These are phyloP conservation scores for Vanrija humicola DNA, from an alignment of 1,284 basidiomycete species.

Conservation along the genomic window DNA sequence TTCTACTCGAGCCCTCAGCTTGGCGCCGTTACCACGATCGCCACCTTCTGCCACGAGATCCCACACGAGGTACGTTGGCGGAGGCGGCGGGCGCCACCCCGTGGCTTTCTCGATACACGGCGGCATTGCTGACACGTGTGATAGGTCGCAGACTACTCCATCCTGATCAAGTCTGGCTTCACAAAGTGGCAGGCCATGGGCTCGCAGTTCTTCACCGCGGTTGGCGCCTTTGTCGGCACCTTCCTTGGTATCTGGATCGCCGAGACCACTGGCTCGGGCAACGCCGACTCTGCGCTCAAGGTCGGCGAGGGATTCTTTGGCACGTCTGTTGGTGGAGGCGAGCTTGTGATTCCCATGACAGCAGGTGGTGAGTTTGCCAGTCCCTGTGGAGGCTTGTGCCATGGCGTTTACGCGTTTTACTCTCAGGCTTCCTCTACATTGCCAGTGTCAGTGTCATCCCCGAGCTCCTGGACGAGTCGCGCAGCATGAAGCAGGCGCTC, in stretches of 20 bases:
- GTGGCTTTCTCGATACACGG: too few relatives aligned
- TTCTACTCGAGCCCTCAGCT: slow-evolving; percentile 85
- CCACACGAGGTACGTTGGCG: slow-evolving; percentile 61
- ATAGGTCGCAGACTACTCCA: slow-evolving; percentile 81
- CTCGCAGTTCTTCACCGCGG: slow-evolving; percentile 80
- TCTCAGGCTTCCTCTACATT: slow-evolving; percentile 79
- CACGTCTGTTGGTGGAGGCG: slow-evolving; percentile 68
- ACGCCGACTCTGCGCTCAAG: slow-evolving; percentile 23
- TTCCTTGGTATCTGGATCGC: slow-evolving; percentile 83
- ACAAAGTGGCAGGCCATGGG: slow-evolving; percentile 85
- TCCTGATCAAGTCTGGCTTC: slow-evolving; percentile 80
- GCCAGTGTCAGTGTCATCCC: slow-evolving; percentile 84
- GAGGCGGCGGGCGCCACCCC: too few relatives aligned
- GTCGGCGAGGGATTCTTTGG: slow-evolving; percentile 68
- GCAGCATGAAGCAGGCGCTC: slow-evolving; percentile 74
- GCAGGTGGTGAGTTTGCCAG: slow-evolving; percentile 61
- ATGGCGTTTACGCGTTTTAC: neutral
- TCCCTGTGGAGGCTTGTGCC: neutral
- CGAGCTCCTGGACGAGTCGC: slow-evolving; percentile 77
- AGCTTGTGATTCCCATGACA: slow-evolving; percentile 78
- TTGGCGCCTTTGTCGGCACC: slow-evolving; percentile 83
- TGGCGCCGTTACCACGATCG: slow-evolving; percentile 82
- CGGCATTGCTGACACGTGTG: neutral
- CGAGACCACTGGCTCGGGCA: slow-evolving; percentile 49
- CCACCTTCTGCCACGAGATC: slow-evolving; percentile 87